phyloP scores from a whole-genome alignment of 805 yeast species.

The Candida alai region DNA sequence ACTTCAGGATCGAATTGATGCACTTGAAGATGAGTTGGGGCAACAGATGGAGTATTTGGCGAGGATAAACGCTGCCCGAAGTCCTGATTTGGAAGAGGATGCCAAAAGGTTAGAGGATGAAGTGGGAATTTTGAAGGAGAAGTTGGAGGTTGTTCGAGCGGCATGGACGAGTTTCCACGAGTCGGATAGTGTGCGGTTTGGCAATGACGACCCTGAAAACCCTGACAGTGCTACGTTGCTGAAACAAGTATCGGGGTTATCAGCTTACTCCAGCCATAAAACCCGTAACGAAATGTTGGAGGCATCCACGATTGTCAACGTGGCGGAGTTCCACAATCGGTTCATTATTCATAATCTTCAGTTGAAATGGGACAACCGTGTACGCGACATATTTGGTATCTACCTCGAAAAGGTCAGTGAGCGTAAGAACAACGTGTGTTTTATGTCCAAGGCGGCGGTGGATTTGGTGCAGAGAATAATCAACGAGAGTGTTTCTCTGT shows the following conservation, averaged over 20 bases:
- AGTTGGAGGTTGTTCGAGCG: constrained; percentile 21
- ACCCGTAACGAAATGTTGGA: constrained; percentile 23
- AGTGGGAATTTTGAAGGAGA: constrained; percentile 15
- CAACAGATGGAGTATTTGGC: constrained; percentile 19
- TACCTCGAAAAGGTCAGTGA: constrained; percentile 48
- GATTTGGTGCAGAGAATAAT: constrained; percentile 44
- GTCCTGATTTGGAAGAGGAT: constrained; percentile 6
- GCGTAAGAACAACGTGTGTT: constrained; percentile 39
- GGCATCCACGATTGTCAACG: constrained; percentile 18
- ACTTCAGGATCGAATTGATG: constrained; percentile 24
- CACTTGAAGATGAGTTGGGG: constrained; percentile 24
- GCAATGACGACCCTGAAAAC: background rate
- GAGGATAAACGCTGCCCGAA: constrained; percentile 15
- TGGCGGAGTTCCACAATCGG: constrained; percentile 54
- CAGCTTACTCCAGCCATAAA: constrained; percentile 28
- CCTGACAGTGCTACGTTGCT: constrained; percentile 6
- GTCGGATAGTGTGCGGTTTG: constrained; percentile 7
- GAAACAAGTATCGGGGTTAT: constrained; percentile 16
- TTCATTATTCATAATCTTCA: constrained; percentile 70
- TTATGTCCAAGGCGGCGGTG: constrained; percentile 48
- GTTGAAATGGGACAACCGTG: constrained; percentile 72
- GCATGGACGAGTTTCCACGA: constrained; percentile 22
- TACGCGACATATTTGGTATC: constrained; percentile 60
- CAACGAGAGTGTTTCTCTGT: constrained; percentile 14
- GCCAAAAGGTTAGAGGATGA: constrained; percentile 9